phyloP scores from a whole-genome alignment of 1,284 basidiomycete species.

The Bjerkandera adusta region DNA sequence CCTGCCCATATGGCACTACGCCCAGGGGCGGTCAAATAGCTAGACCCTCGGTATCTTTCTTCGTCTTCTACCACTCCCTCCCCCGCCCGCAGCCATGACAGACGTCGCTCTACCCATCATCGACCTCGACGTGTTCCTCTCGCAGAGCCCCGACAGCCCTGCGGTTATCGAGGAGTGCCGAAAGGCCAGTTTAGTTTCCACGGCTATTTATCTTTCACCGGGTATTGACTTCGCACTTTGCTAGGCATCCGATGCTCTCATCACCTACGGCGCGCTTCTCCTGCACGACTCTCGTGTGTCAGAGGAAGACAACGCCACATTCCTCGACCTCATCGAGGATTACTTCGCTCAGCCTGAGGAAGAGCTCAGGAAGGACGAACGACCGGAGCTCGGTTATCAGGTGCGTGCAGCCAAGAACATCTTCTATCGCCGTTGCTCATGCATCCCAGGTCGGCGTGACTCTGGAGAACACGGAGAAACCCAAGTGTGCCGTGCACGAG shows the following conservation, averaged over 20 bases:
- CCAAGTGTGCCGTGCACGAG: conserved; percentile 79
- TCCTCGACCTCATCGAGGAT: conserved; percentile 82
- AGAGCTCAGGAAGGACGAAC: conserved; percentile 69
- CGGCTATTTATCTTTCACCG: neutral
- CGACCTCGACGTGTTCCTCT: conserved; percentile 77
- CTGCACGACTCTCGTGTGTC: conserved; percentile 82
- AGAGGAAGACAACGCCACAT: conserved; percentile 74
- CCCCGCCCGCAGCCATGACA: conserved; percentile 22
- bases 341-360: conserved; percentile 78
- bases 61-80: conserved; percentile 2
- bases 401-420: conserved; percentile 10
- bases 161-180: conserved; percentile 58
- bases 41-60: conserved; percentile 6
- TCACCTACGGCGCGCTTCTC: conserved; percentile 79
- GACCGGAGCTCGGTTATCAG: conserved; percentile 77
- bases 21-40: no score
- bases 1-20: conserved; percentile 6
- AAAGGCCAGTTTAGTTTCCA: conserved; percentile 44
- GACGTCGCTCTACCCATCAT: conserved; percentile 59
- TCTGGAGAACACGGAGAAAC: conserved; percentile 91
- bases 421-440: neutral
- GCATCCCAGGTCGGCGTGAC: conserved; percentile 66
- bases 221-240: no score
- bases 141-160: conserved; percentile 43
- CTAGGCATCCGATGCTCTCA: conserved; percentile 78